Base-by-base conservation (phyloP, 306 rosid genomes). In the Pyrus bretschneideri region DNA sequence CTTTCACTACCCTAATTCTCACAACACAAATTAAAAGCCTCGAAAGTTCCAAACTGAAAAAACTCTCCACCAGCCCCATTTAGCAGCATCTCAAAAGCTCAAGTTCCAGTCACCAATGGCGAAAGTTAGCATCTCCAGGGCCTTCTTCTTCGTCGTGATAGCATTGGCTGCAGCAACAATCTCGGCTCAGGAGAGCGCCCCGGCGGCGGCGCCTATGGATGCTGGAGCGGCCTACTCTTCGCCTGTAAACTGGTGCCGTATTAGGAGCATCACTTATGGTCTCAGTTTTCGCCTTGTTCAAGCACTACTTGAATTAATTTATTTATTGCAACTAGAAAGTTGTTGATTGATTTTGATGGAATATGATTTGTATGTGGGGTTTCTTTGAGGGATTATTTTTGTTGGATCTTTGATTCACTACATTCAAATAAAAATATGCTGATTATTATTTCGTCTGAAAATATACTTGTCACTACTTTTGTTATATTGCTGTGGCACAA, bases 211-310 rank as follows among this genome's bases (percentile, higher is more conserved):
- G 1, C 85, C 82, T 4, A 57, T 72, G 76, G 51, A 52, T 30
- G 58, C 79, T 2, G 82, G 74, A 62, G 65, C 76, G 1, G 80
- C 63, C 13, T 69, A 46, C 73, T 78, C 79, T 6, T 18, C n/a
- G 45, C 80, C 82, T 7, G 64, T 62, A 17, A 78, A 81, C n/a
- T n/a, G 66, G 67, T 22, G 75, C n/a, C 11, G 35, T 70, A 30
- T 49, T 83, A 22, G 83, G 71, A 6, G 76, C 78, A 1, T 78
- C 80, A 25, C 58, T 83, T 12, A 12, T 40, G 6, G 17, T 79
- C 62, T 74, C 83, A 9, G 11, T 77, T 55, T 25, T 75, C 17
- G 55, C 80, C 21, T 52, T 83, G 52, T 72, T 83, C 70, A 83
- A 79, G 80, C 62, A 44, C 6, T 75, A 45, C 64, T 29, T 49